Evolutionary conservation across 352 stramenopile species (phyloP).

Genomic region (Globisporangium camurandrum): DNA sequence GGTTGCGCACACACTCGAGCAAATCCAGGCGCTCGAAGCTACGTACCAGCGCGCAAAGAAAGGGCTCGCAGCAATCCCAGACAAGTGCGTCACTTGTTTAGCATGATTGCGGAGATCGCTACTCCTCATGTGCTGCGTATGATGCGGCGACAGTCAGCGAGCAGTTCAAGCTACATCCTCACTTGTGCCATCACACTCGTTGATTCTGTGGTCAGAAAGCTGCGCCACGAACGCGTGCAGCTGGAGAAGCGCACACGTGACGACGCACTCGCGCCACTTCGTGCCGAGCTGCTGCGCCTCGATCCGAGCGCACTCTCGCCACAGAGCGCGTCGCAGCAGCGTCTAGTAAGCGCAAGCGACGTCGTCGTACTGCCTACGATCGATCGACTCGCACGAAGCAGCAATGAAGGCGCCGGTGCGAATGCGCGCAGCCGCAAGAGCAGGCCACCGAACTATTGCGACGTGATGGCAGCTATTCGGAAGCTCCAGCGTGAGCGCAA

Average conservation of each 20-base stretch:
- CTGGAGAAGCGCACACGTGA: conserved; percentile 25
- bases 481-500: conserved; percentile 28
- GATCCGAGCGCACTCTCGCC: conserved; percentile 14
- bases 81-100: conserved; percentile 30
- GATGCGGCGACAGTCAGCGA: no score
- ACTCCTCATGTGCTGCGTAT: no score
- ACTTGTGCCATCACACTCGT: no score
- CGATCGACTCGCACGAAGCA: conserved; percentile 1
- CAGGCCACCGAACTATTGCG: conserved; percentile 20
- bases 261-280: conserved; percentile 15
- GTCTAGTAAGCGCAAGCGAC: no score
- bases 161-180: no score
- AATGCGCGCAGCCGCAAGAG: conserved; percentile 2
- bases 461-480: conserved; percentile 37
- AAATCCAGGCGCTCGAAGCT: conserved; percentile 26
- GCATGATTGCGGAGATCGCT: no score
- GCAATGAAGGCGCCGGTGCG: no score
- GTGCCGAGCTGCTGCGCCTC: conserved; percentile 19
- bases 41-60: conserved; percentile 44
- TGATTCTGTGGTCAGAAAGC: no score
- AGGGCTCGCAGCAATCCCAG: conserved; percentile 24
- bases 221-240: conserved; percentile 39
- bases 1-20: conserved; percentile 20
- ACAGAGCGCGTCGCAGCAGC: background rate
- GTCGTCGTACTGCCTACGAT: conserved; percentile 11